Base-by-base conservation (phyloP, 148 eudicot genomes). In the Fagopyrum tataricum region DNA sequence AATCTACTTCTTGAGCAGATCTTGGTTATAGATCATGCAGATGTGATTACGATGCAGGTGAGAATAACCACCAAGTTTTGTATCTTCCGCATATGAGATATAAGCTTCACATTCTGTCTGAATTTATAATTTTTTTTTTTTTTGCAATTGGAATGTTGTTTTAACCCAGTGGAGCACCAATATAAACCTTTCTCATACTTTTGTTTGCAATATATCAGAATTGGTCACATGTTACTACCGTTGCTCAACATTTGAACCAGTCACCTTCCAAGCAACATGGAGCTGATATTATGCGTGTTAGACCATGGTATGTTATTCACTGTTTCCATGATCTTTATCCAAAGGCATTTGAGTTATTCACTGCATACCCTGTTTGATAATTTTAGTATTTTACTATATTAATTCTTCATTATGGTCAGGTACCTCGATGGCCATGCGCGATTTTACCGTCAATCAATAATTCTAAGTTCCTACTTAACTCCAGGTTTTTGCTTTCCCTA, bases 21-120 rank as follows among this genome's bases (percentile, higher is more conserved):
- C 78, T 78, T 95, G 78, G 76, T 95, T 48, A 77, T 95, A 76
- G 99, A 95, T 77, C 99, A 95, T 83, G 96, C 97, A 47, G 99
- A 95, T 80, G 87, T 95, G 74, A 86, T 92, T 79, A 72, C 92
- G 41, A 95, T 95, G 99, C 99, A 95, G 96, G 99, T 90, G 80
- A 70, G 72, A 12, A 37, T 5, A 39, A 64, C 4, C 13, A 14
- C 20, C 20, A 37, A 64, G 7, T 39, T 13, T 61, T 64, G 5
- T 64, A 31, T 70, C 37, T 70, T 18, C 31, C n/a, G 18, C 7
- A n/a, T 58, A n/a, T 58, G 64, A 58, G 48, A 44, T 46, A n/a
- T 17, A 15, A 20, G 24, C 10, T 42, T 68, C 31, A 39, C 15
- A 14, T 39, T 4, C 26, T 31, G 18, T 64, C 9, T 14, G 31